Conservation (phyloP, 768 basidiomycete genomes). For the Sarcodon aspratus region DNA sequence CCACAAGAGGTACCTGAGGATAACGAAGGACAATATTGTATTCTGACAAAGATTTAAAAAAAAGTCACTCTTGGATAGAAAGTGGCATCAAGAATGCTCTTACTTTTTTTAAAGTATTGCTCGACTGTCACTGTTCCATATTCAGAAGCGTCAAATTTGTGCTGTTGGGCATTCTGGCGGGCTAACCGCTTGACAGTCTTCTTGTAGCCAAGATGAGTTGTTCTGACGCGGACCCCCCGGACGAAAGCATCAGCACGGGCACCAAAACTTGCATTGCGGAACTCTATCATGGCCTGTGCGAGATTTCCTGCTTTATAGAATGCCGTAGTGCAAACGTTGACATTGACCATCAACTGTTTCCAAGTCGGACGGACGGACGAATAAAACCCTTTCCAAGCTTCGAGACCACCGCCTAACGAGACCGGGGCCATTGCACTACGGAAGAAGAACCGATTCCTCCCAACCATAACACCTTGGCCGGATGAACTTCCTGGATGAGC, state of each 20-base stretch:
- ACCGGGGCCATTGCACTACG: constrained; percentile 13
- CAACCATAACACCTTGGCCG: constrained; percentile 38
- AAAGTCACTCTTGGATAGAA: neutral
- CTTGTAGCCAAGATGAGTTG: constrained; percentile 61
- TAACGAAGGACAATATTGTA: constrained; percentile 26
- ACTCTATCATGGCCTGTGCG: constrained; percentile 29
- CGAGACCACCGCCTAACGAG: constrained; percentile 39
- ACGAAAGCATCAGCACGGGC: constrained; percentile 52
- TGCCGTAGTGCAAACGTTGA: constrained; percentile 39
- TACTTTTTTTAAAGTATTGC: constrained; percentile 35
- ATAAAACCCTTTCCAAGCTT: constrained; percentile 45
- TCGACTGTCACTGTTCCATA: constrained; percentile 30
- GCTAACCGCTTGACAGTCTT: constrained; percentile 57
- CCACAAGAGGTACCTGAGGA: constrained; percentile 32
- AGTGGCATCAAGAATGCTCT: constrained; percentile 3
- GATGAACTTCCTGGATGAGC: constrained; percentile 26
- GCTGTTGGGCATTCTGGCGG: constrained; percentile 24
- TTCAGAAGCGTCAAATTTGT: constrained; percentile 29
- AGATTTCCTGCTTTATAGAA: constrained; percentile 33
- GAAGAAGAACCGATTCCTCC: constrained; percentile 44
- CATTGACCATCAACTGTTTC: constrained; percentile 42
- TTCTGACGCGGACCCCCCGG: constrained; percentile 52
- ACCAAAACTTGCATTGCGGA: constrained; percentile 39
- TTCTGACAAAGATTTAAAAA: constrained; percentile 18
- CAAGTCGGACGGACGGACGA: constrained; percentile 26